Conservation (phyloP, 2,329 filamentous ascomycete genomes). For the Talaromyces sp. region DNA sequence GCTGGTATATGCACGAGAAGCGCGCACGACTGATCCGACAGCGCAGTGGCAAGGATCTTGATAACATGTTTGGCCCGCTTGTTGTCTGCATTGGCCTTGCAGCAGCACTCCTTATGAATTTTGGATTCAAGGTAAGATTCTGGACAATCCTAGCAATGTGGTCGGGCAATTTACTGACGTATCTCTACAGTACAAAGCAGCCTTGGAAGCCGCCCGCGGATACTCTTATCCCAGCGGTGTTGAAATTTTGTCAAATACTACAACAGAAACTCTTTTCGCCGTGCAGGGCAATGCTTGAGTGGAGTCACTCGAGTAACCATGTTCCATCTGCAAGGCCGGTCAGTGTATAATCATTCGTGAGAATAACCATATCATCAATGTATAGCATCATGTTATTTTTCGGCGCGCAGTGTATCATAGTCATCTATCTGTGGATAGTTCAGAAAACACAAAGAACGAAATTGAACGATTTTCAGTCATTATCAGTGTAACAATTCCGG, state of each 20-base stretch:
- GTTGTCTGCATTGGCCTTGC: slow-evolving; percentile 76
- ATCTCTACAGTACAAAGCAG: not conserved
- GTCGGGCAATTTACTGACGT: not conserved
- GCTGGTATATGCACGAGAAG: slow-evolving; percentile 73
- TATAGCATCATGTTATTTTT: not conserved
- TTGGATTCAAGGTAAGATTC: slow-evolving; percentile 63
- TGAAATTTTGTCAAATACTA: not conserved
- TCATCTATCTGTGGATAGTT: not conserved
- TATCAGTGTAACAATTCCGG: not conserved
- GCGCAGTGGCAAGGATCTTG: slow-evolving; percentile 87
- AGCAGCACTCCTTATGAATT: slow-evolving; percentile 76
- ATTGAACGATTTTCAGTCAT: not conserved
- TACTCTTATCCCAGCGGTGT: not conserved
- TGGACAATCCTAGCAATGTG: not conserved
- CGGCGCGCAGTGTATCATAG: not conserved
- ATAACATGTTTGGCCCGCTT: slow-evolving; percentile 79
- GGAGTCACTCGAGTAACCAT: not conserved
- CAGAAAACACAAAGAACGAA: not conserved
- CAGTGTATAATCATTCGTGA: not conserved
- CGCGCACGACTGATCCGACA: slow-evolving; percentile 74
- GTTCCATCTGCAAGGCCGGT: not conserved
- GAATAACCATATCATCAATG: not conserved
- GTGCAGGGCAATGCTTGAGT: not conserved
- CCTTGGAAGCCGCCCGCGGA: not conserved
- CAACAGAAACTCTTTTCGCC: not conserved